These are phyloP conservation scores for Penicillium sp. DNA, from an alignment of 2,329 filamentous ascomycete species.

Conservation along the genomic window DNA sequence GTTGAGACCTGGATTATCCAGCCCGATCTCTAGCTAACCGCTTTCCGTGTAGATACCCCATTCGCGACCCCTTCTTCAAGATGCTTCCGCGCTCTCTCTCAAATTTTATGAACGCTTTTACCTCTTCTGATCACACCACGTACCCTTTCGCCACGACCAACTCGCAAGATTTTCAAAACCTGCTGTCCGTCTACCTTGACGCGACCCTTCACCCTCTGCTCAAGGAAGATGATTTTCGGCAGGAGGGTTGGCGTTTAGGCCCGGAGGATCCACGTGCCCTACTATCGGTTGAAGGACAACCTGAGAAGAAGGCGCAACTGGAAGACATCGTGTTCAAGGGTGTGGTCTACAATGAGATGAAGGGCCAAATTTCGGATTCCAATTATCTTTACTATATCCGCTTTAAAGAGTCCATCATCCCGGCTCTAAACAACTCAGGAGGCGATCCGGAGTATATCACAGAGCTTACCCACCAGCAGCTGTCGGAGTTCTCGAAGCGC, in stretches of 20 bases:
- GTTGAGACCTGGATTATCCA: constrained; percentile 13
- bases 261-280: constrained; percentile 78
- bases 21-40: constrained; percentile 16
- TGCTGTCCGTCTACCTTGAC: constrained; percentile 96
- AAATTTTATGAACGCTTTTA: constrained; percentile 99
- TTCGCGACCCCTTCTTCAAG: constrained; percentile 99
- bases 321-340: constrained; percentile 79
- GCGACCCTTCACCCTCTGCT: constrained; percentile 87
- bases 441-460: constrained; percentile 97
- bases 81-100: constrained; percentile 98
- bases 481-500: constrained; percentile 83
- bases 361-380: constrained; percentile 97
- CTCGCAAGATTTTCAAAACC: constrained; percentile 88
- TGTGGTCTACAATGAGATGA: constrained; percentile 99
- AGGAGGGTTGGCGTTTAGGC: constrained; percentile 95
- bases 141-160: constrained; percentile 99
- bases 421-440: constrained; percentile 92
- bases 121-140: constrained; percentile 91
- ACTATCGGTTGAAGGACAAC: constrained; percentile 46
- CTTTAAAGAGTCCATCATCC: constrained; percentile 93
- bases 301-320: constrained; percentile 64
- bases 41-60: constrained; percentile 69
- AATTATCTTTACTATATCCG: constrained; percentile 94
- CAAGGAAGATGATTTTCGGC: constrained; percentile 87
- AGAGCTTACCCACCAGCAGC: constrained; percentile 86